Conservation (phyloP, 129 eudicot species). For the Deinandra increscens region DNA sequence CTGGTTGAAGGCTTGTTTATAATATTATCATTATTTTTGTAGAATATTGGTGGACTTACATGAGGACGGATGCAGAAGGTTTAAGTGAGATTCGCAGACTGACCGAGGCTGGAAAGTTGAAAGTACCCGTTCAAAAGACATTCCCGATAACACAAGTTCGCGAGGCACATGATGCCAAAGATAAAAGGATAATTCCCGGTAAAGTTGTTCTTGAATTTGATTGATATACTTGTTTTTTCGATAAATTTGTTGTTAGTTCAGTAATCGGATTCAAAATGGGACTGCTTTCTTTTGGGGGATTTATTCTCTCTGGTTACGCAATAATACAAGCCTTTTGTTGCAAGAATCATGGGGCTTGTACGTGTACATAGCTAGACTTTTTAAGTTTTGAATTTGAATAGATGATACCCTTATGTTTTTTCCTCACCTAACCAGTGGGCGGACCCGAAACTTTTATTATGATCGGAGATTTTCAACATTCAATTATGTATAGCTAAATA, state of each 20-base stretch:
- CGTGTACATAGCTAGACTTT: neutral
- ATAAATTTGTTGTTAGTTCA: constrained; percentile 10
- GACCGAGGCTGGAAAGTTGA: constrained; percentile 63
- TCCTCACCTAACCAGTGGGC: no score
- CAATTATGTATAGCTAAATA: no score
- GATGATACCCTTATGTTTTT: no score
- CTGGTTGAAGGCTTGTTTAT: neutral
- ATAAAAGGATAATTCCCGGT: constrained; percentile 67
- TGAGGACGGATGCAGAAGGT: constrained; percentile 94
- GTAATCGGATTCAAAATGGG: constrained; percentile 21
- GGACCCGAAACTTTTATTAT: no score
- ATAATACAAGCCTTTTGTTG: constrained; percentile 32
- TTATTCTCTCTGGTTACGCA: constrained; percentile 16
- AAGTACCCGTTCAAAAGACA: constrained; percentile 78
- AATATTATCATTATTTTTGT: constrained; percentile 5
- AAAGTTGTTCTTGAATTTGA: constrained; percentile 89
- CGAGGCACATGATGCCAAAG: constrained; percentile 94
- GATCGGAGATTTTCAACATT: no score
- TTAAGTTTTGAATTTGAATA: neutral
- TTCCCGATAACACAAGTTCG: constrained; percentile 65
- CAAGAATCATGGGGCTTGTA: constrained; percentile 10
- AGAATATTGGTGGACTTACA: constrained; percentile 94
- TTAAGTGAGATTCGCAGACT: constrained; percentile 69
- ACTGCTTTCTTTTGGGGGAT: neutral
- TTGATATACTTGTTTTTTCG: constrained; percentile 22